These are phyloP conservation scores for Suhomyces sp. DNA, from an alignment of 805 yeast species.

Conservation along the genomic window DNA sequence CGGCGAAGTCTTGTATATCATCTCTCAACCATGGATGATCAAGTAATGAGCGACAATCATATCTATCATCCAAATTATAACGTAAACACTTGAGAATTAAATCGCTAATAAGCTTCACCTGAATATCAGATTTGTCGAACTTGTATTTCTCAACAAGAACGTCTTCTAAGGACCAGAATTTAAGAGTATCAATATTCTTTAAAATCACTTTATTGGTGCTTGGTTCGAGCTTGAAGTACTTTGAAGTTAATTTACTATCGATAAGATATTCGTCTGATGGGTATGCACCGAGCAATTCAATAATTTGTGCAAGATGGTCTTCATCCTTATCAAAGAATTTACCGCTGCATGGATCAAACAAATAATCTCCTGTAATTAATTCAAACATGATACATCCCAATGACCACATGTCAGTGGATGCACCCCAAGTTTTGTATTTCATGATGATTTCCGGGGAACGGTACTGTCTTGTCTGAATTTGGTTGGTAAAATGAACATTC, in stretches of 20 bases:
- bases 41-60: conserved; percentile 54
- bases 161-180: conserved; percentile 50
- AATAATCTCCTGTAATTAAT: conserved; percentile 58
- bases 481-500: conserved; percentile 78
- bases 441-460: conserved; percentile 72
- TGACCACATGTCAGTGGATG: conserved; percentile 63
- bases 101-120: conserved; percentile 41
- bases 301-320: conserved; percentile 62
- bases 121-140: conserved; percentile 32
- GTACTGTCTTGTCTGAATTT: conserved; percentile 89
- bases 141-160: conserved; percentile 52
- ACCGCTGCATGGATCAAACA: conserved; percentile 60
- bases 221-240: conserved; percentile 38
- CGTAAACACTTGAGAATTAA: conserved; percentile 52
- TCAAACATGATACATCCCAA: conserved; percentile 59
- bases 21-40: conserved; percentile 51
- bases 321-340: conserved; percentile 51
- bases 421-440: conserved; percentile 53
- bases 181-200: conserved; percentile 46
- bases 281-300: conserved; percentile 50
- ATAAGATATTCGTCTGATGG: conserved; percentile 40
- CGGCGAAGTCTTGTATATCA: conserved; percentile 8
- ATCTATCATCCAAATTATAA: conserved; percentile 48
- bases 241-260: conserved; percentile 38
- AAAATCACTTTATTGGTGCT: conserved; percentile 29